Evolutionary conservation across 1,284 basidiomycete genomes (phyloP), one percentile per base, ranked within the genome.

Genomic region (Takashimella koratensis): DNA sequence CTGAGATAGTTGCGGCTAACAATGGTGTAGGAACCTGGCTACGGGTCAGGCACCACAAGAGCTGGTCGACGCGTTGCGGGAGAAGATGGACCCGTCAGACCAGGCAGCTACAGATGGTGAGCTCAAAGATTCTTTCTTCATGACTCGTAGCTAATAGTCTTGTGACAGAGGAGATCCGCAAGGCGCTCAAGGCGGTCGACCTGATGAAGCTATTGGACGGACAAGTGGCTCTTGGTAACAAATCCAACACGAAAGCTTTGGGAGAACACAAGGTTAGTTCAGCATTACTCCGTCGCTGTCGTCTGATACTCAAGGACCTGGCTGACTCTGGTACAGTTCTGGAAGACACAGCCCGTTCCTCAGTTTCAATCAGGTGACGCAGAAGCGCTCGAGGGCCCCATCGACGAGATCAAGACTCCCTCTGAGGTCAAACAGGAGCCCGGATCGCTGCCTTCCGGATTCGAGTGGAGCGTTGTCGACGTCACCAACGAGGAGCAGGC

Each of bases 301-400:
- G 49, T 25, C n/a, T 43, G 13, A 10, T 46, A 47, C 19, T 20
- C 19, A 10, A 4, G 3, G 10, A 23, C 3, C 0, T 3, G 10
- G 40, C 57, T 59, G 44, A 49, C 46, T 21, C 1, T 1, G n/a
- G n/a, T n/a, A 1, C 54, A 93, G 90, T 97, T 97, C 77, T 97
- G 93, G 93, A 84, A 80, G 43, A 96, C 93, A 3, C 93, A 97
- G 75, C 96, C 96, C 3, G 96, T 99, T 6, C 87, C 89, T 44
- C 91, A 96, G 41, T 27, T 56, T 24, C 22, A 21, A 41, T 51
- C 45, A 26, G 42, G 45, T 41, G 81, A 79, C 30, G 79, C 81
- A 21, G 82, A 84, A 0, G 60, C 81, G 20, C 83, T 84, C 50
- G 93, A 97, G 74, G 95, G 96, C 1, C 87, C 84, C 48, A 96